Evolutionary conservation across 225 moss, liverwort and hornwort genomes (phyloP).

Genomic region (Climacium dendroides): DNA sequence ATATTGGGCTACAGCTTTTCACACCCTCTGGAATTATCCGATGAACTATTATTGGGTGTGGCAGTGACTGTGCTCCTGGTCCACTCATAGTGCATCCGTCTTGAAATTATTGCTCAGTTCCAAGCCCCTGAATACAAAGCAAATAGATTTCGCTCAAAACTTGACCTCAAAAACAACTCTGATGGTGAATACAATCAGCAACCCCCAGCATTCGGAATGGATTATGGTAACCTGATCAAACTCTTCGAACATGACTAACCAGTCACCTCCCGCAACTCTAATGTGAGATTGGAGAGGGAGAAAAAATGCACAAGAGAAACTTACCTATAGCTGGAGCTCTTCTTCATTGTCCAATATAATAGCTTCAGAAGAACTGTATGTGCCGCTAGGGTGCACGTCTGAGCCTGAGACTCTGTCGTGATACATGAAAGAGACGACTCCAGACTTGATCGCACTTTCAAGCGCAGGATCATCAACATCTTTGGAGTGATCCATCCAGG

Average conservation of each 20-base stretch:
- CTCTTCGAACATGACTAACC: not conserved
- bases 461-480: slow-evolving; percentile 56
- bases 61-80: no score
- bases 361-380: not conserved
- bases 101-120: no score
- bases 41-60: no score
- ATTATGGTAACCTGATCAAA: not conserved
- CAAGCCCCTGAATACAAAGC: no score
- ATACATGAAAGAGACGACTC: slow-evolving; percentile 61
- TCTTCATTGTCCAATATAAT: not conserved
- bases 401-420: not conserved
- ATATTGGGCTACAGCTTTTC: no score
- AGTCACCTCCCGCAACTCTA: not conserved
- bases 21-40: no score
- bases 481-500: slow-evolving; percentile 61
- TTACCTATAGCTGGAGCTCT: not conserved
- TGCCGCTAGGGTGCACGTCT: not conserved
- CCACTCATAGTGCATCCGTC: no score
- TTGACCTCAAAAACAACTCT: no score
- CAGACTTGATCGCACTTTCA: slow-evolving; percentile 48
- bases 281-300: not conserved
- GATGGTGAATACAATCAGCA: not conserved
- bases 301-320: not conserved
- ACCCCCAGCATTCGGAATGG: not conserved
- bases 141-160: no score